phyloP scores from a whole-genome alignment of 2,329 filamentous ascomycete genomes.

The Coniochaeta sp. region DNA sequence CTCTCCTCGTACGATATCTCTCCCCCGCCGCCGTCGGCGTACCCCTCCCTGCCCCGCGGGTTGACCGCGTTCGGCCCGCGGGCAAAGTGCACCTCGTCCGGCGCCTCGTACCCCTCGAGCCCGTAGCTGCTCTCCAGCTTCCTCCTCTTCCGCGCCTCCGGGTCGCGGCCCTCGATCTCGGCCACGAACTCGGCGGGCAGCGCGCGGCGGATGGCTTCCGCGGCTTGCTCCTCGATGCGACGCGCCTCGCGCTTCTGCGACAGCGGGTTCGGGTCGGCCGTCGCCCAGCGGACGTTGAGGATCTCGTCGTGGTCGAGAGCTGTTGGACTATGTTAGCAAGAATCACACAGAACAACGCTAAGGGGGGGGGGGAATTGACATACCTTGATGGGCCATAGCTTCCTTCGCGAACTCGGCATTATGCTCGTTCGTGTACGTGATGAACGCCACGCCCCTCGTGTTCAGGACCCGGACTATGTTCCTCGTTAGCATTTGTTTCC shows the following conservation, averaged over 20 bases:
- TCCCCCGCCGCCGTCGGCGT: conserved; percentile 15
- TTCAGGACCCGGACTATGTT: conserved; percentile 70
- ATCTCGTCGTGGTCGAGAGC: conserved; percentile 85
- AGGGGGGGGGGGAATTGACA: not conserved
- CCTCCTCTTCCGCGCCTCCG: conserved; percentile 77
- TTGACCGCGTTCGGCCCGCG: conserved; percentile 64
- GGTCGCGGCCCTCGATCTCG: conserved; percentile 87
- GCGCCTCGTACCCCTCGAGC: conserved; percentile 84
- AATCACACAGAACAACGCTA: not conserved
- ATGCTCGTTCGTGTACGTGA: conserved; percentile 87
- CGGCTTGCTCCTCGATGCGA: conserved; percentile 89
- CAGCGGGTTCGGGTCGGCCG: conserved; percentile 90
- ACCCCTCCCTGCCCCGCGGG: conserved; percentile 47
- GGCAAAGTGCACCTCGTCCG: conserved; percentile 89
- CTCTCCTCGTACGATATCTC: conserved; percentile 57
- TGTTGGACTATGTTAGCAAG: conserved; percentile 8
- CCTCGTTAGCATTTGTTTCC: not conserved
- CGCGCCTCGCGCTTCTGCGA: conserved; percentile 87
- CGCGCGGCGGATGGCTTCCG: conserved; percentile 82
- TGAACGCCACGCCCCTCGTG: conserved; percentile 82
- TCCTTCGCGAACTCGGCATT: conserved; percentile 90
- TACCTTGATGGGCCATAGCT: conserved; percentile 81
- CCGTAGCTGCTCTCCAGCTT: conserved; percentile 88
- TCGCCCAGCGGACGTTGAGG: conserved; percentile 94
- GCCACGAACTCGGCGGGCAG: conserved; percentile 86